Evolutionary conservation across 176 grass and related monocot genomes (phyloP).

Genomic region (Typha latifolia): DNA sequence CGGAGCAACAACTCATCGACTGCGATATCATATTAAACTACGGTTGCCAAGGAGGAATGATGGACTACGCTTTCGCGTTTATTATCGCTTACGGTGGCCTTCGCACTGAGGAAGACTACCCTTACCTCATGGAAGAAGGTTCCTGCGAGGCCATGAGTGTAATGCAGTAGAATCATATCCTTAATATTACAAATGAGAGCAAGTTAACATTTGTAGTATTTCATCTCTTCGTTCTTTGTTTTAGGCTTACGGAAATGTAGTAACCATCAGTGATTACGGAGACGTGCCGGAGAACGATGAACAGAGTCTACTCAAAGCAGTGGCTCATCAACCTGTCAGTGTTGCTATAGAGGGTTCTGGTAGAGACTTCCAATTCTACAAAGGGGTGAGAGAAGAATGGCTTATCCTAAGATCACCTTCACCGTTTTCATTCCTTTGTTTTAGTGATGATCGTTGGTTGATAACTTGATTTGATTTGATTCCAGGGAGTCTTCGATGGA

Average conservation of each 20-base stretch:
- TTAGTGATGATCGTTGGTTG: no score
- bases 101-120: slow-evolving; percentile 56
- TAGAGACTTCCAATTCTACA: slow-evolving; percentile 81
- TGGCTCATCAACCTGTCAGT: slow-evolving; percentile 72
- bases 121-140: slow-evolving; percentile 75
- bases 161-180: neutral
- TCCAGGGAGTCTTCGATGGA: slow-evolving; percentile 68
- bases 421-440: no score
- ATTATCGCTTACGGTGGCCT: slow-evolving; percentile 55
- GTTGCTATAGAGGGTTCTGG: slow-evolving; percentile 60
- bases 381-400: slow-evolving; percentile 33
- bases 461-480: neutral
- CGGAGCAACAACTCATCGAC: slow-evolving; percentile 84
- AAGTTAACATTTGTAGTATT: no score
- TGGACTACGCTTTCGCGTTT: slow-evolving; percentile 79
- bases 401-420: no score
- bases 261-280: slow-evolving; percentile 53
- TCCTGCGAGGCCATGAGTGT: slow-evolving; percentile 53
- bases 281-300: slow-evolving; percentile 76
- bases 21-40: slow-evolving; percentile 52
- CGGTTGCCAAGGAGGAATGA: slow-evolving; percentile 55
- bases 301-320: slow-evolving; percentile 48
- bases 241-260: slow-evolving; percentile 34
- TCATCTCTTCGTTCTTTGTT: neutral
- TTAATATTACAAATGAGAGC: no score